phyloP scores from a whole-genome alignment of 2,329 filamentous ascomycete genomes.

The Ceratocystis harringtonii region DNA sequence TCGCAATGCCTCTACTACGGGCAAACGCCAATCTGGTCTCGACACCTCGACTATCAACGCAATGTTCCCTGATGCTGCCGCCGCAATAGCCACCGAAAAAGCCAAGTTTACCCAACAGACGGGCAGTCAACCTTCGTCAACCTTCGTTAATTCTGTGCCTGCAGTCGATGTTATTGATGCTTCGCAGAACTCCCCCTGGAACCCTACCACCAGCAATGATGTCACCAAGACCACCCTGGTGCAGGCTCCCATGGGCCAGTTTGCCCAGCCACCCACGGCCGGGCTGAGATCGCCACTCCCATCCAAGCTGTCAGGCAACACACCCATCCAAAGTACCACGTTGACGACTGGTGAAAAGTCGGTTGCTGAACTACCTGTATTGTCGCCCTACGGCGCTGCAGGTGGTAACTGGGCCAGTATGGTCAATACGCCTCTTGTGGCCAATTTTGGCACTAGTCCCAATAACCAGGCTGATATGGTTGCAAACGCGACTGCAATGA shows the following conservation, averaged over 20 bases:
- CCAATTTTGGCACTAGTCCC: conserved; percentile 53
- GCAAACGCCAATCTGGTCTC: conserved; percentile 84
- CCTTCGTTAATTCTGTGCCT: conserved; percentile 64
- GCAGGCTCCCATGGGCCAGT: conserved; percentile 83
- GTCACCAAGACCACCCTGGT: conserved; percentile 58
- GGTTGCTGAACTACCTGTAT: conserved; percentile 56
- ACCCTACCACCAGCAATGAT: conserved; percentile 33
- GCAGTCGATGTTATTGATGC: conserved; percentile 43
- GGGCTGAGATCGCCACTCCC: conserved; percentile 67
- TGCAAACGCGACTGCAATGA: conserved; percentile 97
- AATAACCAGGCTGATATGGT: conserved; percentile 81
- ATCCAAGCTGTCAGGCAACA: conserved; percentile 44
- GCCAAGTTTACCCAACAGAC: conserved; percentile 94
- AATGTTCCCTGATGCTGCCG: conserved; percentile 97
- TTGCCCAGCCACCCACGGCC: conserved; percentile 64
- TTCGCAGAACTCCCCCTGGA: conserved; percentile 71
- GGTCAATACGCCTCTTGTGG: conserved; percentile 92
- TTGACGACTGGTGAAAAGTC: conserved; percentile 43
- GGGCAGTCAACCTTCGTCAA: conserved; percentile 75
- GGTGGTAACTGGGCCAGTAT: conserved; percentile 97
- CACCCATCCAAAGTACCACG: conserved; percentile 61
- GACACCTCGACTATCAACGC: conserved; percentile 89
- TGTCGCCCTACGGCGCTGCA: conserved; percentile 62
- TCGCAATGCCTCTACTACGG: conserved; percentile 60
- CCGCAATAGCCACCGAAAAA: conserved; percentile 96